Percentiles rank a stretch among this genome's conserved stretches.
phyloP scores from a whole-genome alignment of 1,284 basidiomycete species.

The Macrocybe sp. region DNA sequence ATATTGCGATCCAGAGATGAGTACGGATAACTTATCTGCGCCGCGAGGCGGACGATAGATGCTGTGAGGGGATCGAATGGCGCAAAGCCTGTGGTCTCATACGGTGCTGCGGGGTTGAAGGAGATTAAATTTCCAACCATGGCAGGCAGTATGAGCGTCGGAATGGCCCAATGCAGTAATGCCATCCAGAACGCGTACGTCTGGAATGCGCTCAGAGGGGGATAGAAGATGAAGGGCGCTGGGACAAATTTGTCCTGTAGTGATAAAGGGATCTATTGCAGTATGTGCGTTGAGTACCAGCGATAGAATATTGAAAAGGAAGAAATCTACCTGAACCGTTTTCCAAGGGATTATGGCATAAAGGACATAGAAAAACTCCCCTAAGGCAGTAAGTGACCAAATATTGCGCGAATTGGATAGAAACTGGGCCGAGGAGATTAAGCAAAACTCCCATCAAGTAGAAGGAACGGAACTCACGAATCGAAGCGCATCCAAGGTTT shows the following conservation, averaged over 20 bases:
- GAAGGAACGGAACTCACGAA: conserved; percentile 27
- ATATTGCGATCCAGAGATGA: conserved; percentile 19
- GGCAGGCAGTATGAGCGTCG: conserved; percentile 49
- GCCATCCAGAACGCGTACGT: conserved; percentile 43
- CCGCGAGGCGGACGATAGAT: conserved; percentile 54
- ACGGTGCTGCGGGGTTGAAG: conserved; percentile 36
- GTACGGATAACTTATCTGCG: conserved; percentile 50
- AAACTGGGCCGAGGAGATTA: conserved; percentile 27
- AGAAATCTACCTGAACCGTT: conserved; percentile 27
- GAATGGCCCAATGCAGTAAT: conserved; percentile 53
- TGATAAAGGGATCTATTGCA: conserved; percentile 19
- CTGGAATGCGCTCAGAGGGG: conserved; percentile 38
- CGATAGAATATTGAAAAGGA: neutral
- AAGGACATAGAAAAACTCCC: conserved; percentile 44
- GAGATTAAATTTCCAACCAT: conserved; percentile 53
- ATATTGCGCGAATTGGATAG: conserved; percentile 54
- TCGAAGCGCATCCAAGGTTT: conserved; percentile 36
- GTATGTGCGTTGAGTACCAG: neutral
- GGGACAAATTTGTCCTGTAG: conserved; percentile 15
- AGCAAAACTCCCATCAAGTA: conserved; percentile 6
- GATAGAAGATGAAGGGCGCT: conserved; percentile 34
- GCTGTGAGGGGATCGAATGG: conserved; percentile 56
- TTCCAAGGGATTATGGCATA: conserved; percentile 43
- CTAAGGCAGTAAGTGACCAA: conserved; percentile 39
- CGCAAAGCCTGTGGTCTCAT: conserved; percentile 9